Percentiles rank a stretch among this genome's conserved stretches.
Conservation (phyloP, 192 early-diverging fungal genomes). For the Chytriomyces sp. region DNA sequence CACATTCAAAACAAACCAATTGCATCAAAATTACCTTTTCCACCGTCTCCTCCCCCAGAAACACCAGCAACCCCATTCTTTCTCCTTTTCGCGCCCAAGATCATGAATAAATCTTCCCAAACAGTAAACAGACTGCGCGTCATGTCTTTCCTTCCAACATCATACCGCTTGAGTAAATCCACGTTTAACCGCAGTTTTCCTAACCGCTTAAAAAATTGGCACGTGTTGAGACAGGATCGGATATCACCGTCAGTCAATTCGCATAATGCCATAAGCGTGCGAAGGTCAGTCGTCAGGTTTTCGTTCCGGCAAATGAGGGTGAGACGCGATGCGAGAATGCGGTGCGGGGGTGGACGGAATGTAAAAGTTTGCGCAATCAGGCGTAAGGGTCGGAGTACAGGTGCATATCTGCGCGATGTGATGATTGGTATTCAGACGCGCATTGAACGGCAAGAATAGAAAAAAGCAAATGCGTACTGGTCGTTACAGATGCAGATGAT, state of each 20-base stretch:
- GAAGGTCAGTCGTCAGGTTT: slow-evolving; percentile 72
- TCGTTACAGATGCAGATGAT: slow-evolving; percentile 99
- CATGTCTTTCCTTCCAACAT: slow-evolving; percentile 81
- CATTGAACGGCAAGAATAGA: slow-evolving; percentile 1
- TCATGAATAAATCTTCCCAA: slow-evolving; percentile 81
- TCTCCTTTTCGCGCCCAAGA: slow-evolving; percentile 29
- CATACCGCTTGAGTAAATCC: slow-evolving; percentile 37
- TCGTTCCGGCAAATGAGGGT: slow-evolving; percentile 81
- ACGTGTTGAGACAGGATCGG: slow-evolving; percentile 82
- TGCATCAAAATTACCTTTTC: slow-evolving; percentile 17
- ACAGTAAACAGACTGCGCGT: slow-evolving; percentile 76
- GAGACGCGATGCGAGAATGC: slow-evolving; percentile 73
- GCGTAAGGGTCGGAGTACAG: slow-evolving; percentile 84
- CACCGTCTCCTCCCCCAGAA: slow-evolving; percentile 7
- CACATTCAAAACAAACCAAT: not conserved
- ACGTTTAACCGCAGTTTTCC: slow-evolving; percentile 38
- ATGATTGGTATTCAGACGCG: not conserved
- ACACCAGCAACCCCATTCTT: slow-evolving; percentile 17
- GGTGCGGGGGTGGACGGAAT: slow-evolving; percentile 68
- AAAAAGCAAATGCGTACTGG: slow-evolving; percentile 59
- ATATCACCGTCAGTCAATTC: slow-evolving; percentile 87
- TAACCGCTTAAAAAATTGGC: slow-evolving; percentile 64
- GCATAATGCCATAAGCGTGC: slow-evolving; percentile 74
- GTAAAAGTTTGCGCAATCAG: slow-evolving; percentile 73
- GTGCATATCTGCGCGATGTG: slow-evolving; percentile 69